Conservation (phyloP, 2,329 filamentous ascomycete genomes). For the Diaporthe eres region DNA sequence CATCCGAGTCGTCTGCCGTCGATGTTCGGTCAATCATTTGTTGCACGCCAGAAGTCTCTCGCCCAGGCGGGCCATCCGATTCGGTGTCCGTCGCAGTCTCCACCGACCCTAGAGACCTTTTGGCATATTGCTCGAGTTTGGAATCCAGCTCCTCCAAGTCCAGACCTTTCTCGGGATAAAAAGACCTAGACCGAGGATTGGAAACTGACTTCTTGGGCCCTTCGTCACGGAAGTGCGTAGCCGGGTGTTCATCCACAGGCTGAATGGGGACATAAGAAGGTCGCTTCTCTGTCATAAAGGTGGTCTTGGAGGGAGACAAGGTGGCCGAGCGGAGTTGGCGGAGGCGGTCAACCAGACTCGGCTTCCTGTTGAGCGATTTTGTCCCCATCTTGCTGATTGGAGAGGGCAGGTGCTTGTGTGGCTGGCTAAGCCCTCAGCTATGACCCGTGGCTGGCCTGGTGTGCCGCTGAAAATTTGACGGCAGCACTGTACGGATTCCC, state of each 20-base stretch:
- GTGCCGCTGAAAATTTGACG: background rate
- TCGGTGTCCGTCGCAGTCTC: background rate
- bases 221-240: slow-evolving; percentile 8
- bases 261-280: background rate
- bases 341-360: slow-evolving; percentile 39
- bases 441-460: background rate
- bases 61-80: background rate
- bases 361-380: slow-evolving; percentile 22
- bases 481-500: background rate
- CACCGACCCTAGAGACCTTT: background rate
- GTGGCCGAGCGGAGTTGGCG: slow-evolving; percentile 30
- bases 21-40: background rate
- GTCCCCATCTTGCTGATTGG: background rate
- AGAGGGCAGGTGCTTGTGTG: background rate
- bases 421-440: background rate
- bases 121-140: slow-evolving; percentile 29
- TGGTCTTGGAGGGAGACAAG: background rate
- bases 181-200: background rate
- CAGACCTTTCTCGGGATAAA: background rate
- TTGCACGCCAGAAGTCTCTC: background rate
- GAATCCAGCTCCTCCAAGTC: slow-evolving; percentile 33
- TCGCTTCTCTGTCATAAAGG: slow-evolving; percentile 2
- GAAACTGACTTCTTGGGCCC: background rate
- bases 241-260: background rate
- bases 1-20: slow-evolving; percentile 6